A percentile compares a stretch with the other conserved stretches of the same genome.
phyloP scores from a whole-genome alignment of 129 eudicot species.

The Centella asiatica region DNA sequence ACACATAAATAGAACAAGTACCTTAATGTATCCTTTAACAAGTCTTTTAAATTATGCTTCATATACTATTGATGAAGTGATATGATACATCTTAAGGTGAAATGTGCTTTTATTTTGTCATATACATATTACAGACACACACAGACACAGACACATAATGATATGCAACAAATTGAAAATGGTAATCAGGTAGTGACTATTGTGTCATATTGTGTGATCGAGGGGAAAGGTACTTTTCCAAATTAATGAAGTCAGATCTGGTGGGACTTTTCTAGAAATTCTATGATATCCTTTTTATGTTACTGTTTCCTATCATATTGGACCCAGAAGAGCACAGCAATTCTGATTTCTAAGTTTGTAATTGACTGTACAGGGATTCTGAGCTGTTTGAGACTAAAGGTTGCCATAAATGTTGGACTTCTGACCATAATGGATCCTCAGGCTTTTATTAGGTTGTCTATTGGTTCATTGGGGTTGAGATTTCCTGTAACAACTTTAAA shows the following conservation, averaged over 20 bases:
- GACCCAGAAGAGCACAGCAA: neutral
- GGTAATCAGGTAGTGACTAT: too few species aligned
- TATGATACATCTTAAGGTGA: too few species aligned
- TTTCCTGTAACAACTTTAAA: slow-evolving; percentile 27
- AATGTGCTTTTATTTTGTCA: too few species aligned
- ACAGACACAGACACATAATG: too few species aligned
- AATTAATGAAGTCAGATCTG: neutral
- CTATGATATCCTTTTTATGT: neutral
- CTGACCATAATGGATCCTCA: slow-evolving; percentile 81
- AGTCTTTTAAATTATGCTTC: too few species aligned
- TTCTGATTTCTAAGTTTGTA: neutral
- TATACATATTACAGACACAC: too few species aligned
- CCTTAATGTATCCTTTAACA: too few species aligned
- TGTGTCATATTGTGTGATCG: too few species aligned
- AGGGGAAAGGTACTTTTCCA: neutral
- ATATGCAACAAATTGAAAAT: too few species aligned
- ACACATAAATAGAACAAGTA: too few species aligned
- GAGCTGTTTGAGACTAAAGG: slow-evolving; percentile 3
- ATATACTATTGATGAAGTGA: too few species aligned
- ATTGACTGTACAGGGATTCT: slow-evolving; percentile 14
- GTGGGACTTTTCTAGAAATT: neutral
- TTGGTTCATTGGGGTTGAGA: slow-evolving; percentile 65
- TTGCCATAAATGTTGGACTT: slow-evolving; percentile 34
- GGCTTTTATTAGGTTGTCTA: slow-evolving; percentile 73
- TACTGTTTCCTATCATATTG: neutral